Evolutionary conservation across 2,329 filamentous ascomycete genomes (phyloP).

Genomic region (Aspergillus versicolor): DNA sequence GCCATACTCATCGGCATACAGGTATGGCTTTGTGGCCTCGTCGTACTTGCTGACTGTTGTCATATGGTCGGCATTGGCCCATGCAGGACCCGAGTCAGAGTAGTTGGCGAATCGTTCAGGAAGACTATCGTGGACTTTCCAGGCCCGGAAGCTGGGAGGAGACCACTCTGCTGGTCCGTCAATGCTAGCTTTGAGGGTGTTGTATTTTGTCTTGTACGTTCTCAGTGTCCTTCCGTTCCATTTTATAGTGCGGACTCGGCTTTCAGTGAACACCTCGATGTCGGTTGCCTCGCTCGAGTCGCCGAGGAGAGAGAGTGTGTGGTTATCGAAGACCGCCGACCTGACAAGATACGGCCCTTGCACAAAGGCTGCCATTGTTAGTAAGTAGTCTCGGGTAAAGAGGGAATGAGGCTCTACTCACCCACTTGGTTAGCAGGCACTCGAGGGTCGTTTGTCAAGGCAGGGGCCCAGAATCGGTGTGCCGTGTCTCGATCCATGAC

Average conservation of each 20-base stretch:
- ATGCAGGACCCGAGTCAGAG: constrained; percentile 48
- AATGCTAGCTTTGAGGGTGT: constrained; percentile 44
- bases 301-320: constrained; percentile 38
- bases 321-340: constrained; percentile 34
- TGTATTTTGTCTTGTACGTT: constrained; percentile 44
- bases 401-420: neutral
- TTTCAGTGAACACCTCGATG: constrained; percentile 23
- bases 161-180: constrained; percentile 42
- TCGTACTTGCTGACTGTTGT: constrained; percentile 46
- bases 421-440: constrained; percentile 37
- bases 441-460: constrained; percentile 47
- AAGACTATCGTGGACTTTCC: constrained; percentile 52
- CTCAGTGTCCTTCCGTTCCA: constrained; percentile 47
- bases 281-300: constrained; percentile 43
- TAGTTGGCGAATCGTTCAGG: constrained; percentile 49
- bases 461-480: constrained; percentile 58
- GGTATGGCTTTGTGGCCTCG: constrained; percentile 52
- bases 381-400: no score
- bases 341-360: constrained; percentile 48
- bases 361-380: constrained; percentile 28
- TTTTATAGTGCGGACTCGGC: constrained; percentile 40
- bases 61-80: constrained; percentile 52
- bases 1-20: constrained; percentile 55
- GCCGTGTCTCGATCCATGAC: constrained; percentile 55
- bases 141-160: constrained; percentile 47